Base-by-base conservation (phyloP, 768 basidiomycete genomes). In the Rhizopogon salebrosus region DNA sequence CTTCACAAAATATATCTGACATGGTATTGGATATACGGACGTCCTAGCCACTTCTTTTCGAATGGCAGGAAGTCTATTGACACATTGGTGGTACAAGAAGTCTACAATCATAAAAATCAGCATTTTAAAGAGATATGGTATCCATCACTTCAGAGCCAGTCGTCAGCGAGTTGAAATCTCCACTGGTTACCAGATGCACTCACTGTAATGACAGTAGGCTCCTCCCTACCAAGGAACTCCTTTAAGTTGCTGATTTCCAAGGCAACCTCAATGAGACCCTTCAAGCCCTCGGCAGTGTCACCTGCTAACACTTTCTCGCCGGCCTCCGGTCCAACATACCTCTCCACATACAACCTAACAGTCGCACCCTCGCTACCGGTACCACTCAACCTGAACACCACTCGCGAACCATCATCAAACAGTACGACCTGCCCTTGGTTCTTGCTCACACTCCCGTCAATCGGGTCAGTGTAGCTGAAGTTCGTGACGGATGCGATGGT, bases 391-490 rank as follows among this genome's bases (percentile, higher is more conserved):
- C 97, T 83, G 82, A 97, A 98, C 50, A 98, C 92, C 54, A 99
- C 89, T 35, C 97, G 80, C 41, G 88, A 91, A 6, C 95, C 97
- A 66, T 98, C 97, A 27, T 75, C 72, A 73, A 99, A 99, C 48
- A 80, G 80, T 66, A 98, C 85, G 66, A 95, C 88, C 61, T 98
- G 89, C 1, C 97, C 97, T 67, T 99, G 97, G 70, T 98, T 98
- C 72, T 85, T 85, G 59, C 90, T 92, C 56, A 98, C 80, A 41
- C 89, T 92, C 50, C 85, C 75, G 67, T 99, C 97, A 70, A 98
- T 98, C n/a, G 97, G 97, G 70, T 99, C 97, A 45, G 85, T 97
- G 80, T 99, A 99, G 66, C 88, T 83, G 67, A 99, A 99, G 78
- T 92, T 84, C 74, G 85, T 86, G 39, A 89, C 73, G 23, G 80